Evolutionary conservation across 164 flowering plant genomes (phyloP), one percentile per base, ranked within the genome.

Genomic region (Saururus chinensis): DNA sequence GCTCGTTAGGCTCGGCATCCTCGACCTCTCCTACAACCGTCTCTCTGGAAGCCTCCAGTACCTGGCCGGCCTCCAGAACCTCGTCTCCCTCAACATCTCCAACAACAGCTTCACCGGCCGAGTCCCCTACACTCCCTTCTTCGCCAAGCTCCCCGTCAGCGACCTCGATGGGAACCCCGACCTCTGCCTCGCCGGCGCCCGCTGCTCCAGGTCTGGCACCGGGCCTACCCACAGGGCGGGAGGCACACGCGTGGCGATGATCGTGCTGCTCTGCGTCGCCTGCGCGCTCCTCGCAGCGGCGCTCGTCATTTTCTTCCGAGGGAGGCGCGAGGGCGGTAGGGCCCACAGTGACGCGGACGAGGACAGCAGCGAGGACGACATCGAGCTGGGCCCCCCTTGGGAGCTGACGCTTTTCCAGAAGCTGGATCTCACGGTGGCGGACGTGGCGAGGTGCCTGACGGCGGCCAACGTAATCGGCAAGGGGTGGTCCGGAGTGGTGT

Each of bases 401-500:
- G 92, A 85, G 51, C 66, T 91, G 75, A 91, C 90, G 4, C 71
- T 87, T 20, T 95, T 81, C 70, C 97, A 95, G 74, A 95, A 95
- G 68, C 78, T 82, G 51, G 96, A 91, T 0, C 75, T 95, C 71
- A 74, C 83, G 19, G 62, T 87, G 0, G 86, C 87, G 35, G 96
- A 89, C 61, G 69, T 95, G 21, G 76, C 89, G 19, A 66, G 63
- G 41, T 76, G 79, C 62, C 67, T 95, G 30, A 84, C 84, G 7
- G 81, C 92, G 17, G 73, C 85, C 0, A 88, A 88, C 66, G 88
- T 90, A 35, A 83, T 91, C 41, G 99, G 97, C 22, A 91, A 84
- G 2, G 97, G 99, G 14, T 82, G 96, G 81, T 91, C 99, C 4
- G 99, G 99, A 9, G 93, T 86, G 0, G 99, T 95, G 3, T 95